phyloP scores from a whole-genome alignment of 2,329 filamentous ascomycete genomes.

The Colletotrichum sp. region DNA sequence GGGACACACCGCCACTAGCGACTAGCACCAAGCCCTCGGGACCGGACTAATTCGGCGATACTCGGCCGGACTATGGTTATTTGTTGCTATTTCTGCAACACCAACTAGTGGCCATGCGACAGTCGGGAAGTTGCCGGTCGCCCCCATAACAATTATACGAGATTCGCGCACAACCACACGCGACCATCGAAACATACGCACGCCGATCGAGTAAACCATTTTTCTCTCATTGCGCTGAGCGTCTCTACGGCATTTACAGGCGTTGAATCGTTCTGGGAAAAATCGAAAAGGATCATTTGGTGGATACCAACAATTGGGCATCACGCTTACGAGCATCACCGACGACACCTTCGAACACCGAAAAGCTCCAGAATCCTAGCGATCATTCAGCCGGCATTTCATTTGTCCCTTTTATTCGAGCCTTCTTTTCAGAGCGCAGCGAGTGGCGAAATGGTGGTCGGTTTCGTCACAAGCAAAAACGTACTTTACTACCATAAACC shows the following conservation, averaged over 20 bases:
- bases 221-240: not conserved
- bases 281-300: not conserved
- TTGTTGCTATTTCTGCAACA: conserved; percentile 1
- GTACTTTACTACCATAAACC: conserved; percentile 29
- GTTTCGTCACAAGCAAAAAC: conserved; percentile 11
- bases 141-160: not conserved
- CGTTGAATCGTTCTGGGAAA: not conserved
- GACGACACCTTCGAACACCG: not conserved
- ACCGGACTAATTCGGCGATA: conserved; percentile 1
- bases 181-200: not conserved
- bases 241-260: not conserved
- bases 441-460: conserved; percentile 5
- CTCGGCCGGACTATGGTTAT: not conserved
- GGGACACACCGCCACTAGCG: conserved; percentile 7
- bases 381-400: conserved; percentile 14
- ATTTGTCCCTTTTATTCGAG: conserved; percentile 19
- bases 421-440: conserved; percentile 15
- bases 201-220: not conserved
- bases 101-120: not conserved
- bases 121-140: not conserved
- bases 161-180: not conserved
- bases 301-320: not conserved
- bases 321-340: not conserved
- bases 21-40: not conserved
- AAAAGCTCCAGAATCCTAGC: not conserved